These are phyloP conservation scores for Phytophthora constricta DNA, from an alignment of 352 stramenopile genomes.

Conservation along the genomic window DNA sequence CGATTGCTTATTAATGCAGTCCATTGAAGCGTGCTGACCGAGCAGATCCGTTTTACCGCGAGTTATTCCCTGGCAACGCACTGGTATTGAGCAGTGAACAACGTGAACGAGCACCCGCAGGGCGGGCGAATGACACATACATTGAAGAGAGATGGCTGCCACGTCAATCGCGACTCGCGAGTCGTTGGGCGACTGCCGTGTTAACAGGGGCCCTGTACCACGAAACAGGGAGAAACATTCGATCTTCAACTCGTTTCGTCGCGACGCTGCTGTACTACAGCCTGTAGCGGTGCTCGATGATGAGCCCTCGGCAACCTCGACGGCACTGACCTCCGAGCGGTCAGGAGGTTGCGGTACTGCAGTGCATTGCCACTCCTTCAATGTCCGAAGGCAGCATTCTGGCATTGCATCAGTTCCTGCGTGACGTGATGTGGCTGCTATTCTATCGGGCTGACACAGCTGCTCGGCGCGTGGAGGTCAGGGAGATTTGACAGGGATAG, in stretches of 20 bases:
- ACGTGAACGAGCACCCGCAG: too few species aligned
- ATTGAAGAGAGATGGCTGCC: constrained; percentile 9
- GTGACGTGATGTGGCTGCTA: neutral
- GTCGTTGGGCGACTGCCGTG: neutral
- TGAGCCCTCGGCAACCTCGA: too few species aligned
- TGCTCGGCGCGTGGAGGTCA: constrained; percentile 25
- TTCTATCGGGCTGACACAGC: neutral
- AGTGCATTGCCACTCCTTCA: neutral
- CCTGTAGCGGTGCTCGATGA: neutral
- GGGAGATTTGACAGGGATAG: constrained; percentile 3
- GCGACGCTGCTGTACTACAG: neutral
- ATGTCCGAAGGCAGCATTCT: neutral
- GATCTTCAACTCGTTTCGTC: constrained; percentile 16
- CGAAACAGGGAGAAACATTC: constrained; percentile 6
- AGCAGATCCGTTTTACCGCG: too few species aligned
- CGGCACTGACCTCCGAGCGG: too few species aligned
- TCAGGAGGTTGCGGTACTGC: too few species aligned
- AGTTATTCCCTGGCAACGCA: too few species aligned
- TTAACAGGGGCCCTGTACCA: constrained; percentile 14
- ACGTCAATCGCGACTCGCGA: neutral
- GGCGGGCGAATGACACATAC: too few species aligned
- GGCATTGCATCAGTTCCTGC: neutral
- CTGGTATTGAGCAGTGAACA: too few species aligned
- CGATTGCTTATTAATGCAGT: too few species aligned
- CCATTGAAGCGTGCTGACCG: too few species aligned